Evolutionary conservation across 2,329 filamentous ascomycete genomes (phyloP).

Genomic region (Talaromyces sp.): DNA sequence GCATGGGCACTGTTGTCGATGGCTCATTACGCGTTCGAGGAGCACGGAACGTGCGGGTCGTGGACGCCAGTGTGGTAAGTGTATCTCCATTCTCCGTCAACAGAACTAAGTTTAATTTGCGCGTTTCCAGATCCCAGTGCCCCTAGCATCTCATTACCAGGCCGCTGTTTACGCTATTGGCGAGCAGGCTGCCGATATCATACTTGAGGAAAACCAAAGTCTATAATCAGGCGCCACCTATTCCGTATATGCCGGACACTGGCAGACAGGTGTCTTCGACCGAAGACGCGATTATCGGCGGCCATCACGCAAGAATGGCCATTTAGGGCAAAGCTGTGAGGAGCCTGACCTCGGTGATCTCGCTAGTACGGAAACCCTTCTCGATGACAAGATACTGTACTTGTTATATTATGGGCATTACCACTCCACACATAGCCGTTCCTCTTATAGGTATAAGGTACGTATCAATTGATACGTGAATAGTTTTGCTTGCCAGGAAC

Average conservation of each 20-base stretch:
- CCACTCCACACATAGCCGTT: too few relatives aligned
- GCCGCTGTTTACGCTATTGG: slow-evolving; percentile 1
- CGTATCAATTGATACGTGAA: too few relatives aligned
- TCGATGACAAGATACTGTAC: too few relatives aligned
- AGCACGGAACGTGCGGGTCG: neutral
- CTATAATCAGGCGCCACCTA: neutral
- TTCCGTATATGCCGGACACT: neutral
- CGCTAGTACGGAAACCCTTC: too few relatives aligned
- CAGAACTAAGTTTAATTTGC: neutral
- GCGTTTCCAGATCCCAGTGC: slow-evolving; percentile 1
- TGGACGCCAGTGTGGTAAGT: neutral
- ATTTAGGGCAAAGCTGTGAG: too few relatives aligned
- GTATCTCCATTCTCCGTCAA: neutral
- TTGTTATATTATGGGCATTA: too few relatives aligned
- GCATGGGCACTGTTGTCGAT: neutral
- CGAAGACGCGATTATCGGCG: neutral
- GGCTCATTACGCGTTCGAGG: neutral
- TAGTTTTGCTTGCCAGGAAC: too few relatives aligned
- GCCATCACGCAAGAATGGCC: too few relatives aligned
- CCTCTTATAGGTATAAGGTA: too few relatives aligned
- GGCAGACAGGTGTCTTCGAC: neutral
- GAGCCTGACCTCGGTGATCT: too few relatives aligned
- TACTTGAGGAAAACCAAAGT: neutral
- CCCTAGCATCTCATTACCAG: neutral
- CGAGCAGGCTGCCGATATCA: neutral